These are phyloP conservation scores for Striga hermonthica DNA, from an alignment of 305 asterid genomes.

Conservation along the genomic window DNA sequence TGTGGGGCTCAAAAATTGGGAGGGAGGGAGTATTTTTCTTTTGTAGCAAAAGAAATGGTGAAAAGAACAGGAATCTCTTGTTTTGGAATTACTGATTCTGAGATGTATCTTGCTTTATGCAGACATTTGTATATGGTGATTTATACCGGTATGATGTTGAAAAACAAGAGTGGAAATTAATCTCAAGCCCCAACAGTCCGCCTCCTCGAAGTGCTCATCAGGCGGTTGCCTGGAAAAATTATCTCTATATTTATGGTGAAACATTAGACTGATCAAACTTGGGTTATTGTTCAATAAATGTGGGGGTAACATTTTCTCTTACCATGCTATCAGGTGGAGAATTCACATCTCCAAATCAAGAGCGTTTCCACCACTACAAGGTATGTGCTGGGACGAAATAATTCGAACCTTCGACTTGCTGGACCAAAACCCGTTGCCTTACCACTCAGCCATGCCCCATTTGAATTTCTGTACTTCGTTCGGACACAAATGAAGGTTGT, in stretches of 20 bases:
- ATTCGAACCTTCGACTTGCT: no score
- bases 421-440: no score
- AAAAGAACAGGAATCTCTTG: neutral
- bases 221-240: constrained; percentile 93
- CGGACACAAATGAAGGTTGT: constrained; percentile 12
- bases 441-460: no score
- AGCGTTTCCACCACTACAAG: constrained; percentile 99
- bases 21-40: no score
- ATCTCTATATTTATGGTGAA: constrained; percentile 80
- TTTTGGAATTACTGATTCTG: constrained; percentile 26
- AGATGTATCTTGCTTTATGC: constrained; percentile 33
- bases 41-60: neutral
- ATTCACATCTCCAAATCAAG: constrained; percentile 98
- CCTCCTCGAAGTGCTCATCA: constrained; percentile 99
- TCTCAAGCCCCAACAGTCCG: constrained; percentile 95
- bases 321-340: constrained; percentile 75
- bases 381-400: constrained; percentile 32
- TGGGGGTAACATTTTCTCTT: constrained; percentile 18
- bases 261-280: constrained; percentile 18
- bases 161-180: constrained; percentile 83
- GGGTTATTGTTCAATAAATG: constrained; percentile 8
- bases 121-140: constrained; percentile 98
- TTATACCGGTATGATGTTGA: constrained; percentile 84
- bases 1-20: no score
- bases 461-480: constrained; percentile 1